Evolutionary conservation across 2,329 filamentous ascomycete species (phyloP), one percentile per base, ranked within the genome.

Genomic region (Colletotrichum falcatum): DNA sequence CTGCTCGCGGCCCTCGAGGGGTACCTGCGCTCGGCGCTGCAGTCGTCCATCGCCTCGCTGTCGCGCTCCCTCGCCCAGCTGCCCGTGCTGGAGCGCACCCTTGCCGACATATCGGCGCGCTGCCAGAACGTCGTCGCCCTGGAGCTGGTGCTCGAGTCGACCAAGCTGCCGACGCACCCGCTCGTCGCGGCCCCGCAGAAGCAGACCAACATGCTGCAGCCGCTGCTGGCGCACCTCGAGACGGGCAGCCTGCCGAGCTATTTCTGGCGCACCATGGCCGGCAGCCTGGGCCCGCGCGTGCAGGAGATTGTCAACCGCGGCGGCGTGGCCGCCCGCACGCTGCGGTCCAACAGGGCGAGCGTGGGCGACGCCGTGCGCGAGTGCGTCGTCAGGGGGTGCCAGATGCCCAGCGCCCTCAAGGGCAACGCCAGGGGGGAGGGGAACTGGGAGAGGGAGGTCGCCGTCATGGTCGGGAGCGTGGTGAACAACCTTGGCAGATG

Each of bases 71-170:
- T 99, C 20, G 90, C 91, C 5, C 92, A 94, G 68, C 85, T 98
- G 2, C 93, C 95, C 0, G 92, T 88, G 0, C 86, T 98, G 37
- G 95, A 98, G 58, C 89, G 94, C 61, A 92, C 94, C 0, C 85
- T 98, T 1, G 85, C 89, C 20, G 96, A 98, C 76, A 90, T 97
- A 28, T 92, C 93, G 8, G 90, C 91, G 6, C 88, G 93, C 55
- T 98, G 95, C 78, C 95, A 97, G 78, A 97, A 97, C 77, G 89
- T 98, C 48, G 90, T 97, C n/a, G 94, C 94, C 0, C 84, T 98
- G 3, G 94, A 97, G 82, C 84, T 90, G 1, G 87, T 98, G 2
- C 88, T 98, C 8, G 89, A 90, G 60, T 84, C 85, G 4, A 91
- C 89, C 3, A 91, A 90, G 74, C 85, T 91, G 0, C 93, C 94